Evolutionary conservation across 164 flowering plant genomes (phyloP), one percentile per base, ranked within the genome.

Genomic region (Macadamia tetraphylla): DNA sequence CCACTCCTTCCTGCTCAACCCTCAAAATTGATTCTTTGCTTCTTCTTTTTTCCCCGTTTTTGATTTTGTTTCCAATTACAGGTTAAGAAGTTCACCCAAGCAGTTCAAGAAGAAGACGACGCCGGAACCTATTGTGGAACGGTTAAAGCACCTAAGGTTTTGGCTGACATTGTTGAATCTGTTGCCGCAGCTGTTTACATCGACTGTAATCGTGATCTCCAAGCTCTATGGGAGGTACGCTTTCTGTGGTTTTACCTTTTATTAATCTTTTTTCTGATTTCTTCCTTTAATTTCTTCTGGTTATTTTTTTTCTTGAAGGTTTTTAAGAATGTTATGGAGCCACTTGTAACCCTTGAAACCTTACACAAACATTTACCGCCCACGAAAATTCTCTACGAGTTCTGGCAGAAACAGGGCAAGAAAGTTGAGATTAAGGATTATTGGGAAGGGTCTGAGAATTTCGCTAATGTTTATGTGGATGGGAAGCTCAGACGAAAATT

Each of bases 81-180:
- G 93, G 92, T 91, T 40, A 73, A 49, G 44, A 91, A 90, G 58
- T 92, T 92, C 73, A 76, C 73, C 0, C 17, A 60, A 2, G 83
- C 85, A 0, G 84, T 87, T 3, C 53, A 68, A n/a, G 72, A 78
- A 43, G 89, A 81, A 66, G 85, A 75, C n/a, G 84, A 81, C 55
- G 69, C 76, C 0, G 66, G 66, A 18, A 70, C 62, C 0, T 75
- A 85, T 68, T 86, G 88, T 17, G 93, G 93, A 13, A 43, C 67
- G 17, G 73, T 91, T 2, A 88, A 93, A 75, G 95, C 97, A 2
- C 98, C 98, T 0, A 89, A 91, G 72, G 75, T 89, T 70, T 85
- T 91, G 3, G 97, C 97, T 0, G 97, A 93, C 65, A 82, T 93
- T 60, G 94, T 88, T 9, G 98, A 93, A 71, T 83, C 97, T 10